Conservation (phyloP, 2,329 filamentous ascomycete species). For the Fusarium continuum region DNA sequence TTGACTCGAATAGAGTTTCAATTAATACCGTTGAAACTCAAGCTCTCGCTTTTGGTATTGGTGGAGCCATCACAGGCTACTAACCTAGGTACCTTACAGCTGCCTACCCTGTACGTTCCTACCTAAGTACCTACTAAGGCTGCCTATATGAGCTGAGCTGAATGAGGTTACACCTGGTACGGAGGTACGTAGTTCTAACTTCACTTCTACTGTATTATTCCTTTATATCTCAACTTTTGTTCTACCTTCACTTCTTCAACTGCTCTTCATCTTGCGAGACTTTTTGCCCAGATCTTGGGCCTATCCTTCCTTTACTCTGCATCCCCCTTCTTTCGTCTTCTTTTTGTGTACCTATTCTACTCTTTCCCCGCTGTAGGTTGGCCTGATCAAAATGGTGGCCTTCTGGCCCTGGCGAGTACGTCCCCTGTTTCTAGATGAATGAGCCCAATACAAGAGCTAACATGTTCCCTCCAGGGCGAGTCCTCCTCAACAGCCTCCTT, state of each 20-base stretch:
- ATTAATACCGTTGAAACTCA: neutral
- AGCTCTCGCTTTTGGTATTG: conserved; percentile 7
- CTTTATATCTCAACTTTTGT: conserved; percentile 9
- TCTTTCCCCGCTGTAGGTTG: conserved; percentile 2
- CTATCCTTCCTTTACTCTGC: conserved; percentile 5
- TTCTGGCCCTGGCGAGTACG: conserved; percentile 86
- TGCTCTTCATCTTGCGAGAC: neutral
- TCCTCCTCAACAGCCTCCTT: conserved; percentile 88
- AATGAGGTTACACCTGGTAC: conserved; percentile 23
- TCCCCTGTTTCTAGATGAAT: neutral
- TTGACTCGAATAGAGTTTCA: neutral
- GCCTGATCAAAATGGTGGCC: conserved; percentile 71
- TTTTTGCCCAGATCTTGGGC: neutral
- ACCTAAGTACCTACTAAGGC: neutral
- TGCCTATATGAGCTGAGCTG: conserved; percentile 22
- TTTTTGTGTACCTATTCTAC: conserved; percentile 17
- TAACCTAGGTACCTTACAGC: neutral
- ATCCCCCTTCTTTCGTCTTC: conserved; percentile 6
- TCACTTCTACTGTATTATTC: conserved; percentile 10
- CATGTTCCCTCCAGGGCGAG: conserved; percentile 67
- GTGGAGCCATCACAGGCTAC: conserved; percentile 4
- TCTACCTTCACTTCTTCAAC: neutral
- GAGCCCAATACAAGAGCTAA: conserved; percentile 16
- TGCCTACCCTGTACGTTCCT: conserved; percentile 7
- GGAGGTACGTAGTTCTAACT: conserved; percentile 2